Conservation (phyloP, 352 stramenopile species). For the Phytophthora foliorum region DNA sequence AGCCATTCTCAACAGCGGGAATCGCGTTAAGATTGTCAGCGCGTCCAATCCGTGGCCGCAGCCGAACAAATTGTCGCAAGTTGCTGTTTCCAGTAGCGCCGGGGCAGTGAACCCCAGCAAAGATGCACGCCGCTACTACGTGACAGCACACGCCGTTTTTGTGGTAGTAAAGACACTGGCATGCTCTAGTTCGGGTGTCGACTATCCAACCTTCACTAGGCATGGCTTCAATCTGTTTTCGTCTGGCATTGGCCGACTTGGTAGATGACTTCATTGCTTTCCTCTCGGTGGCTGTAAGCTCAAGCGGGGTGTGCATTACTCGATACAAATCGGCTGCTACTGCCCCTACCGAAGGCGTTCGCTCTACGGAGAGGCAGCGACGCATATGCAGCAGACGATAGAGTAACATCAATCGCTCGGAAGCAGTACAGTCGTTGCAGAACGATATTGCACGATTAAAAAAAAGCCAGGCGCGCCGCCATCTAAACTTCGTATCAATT, state of each 20-base stretch:
- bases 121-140: background rate
- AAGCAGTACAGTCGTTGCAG: background rate
- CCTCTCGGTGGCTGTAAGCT: background rate
- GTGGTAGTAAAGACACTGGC: background rate
- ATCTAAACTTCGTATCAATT: conserved; percentile 5
- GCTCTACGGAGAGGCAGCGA: background rate
- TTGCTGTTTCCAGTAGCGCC: background rate
- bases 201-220: conserved; percentile 3
- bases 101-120: background rate
- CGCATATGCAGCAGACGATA: conserved; percentile 1
- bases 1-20: too few species aligned
- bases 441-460: background rate
- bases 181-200: background rate
- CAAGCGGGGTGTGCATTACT: background rate
- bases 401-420: background rate
- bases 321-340: background rate
- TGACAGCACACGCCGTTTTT: conserved; percentile 9
- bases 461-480: conserved; percentile 2
- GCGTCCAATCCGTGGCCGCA: too few species aligned
- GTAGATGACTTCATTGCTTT: background rate
- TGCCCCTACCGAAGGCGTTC: background rate
- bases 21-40: too few species aligned
- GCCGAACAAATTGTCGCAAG: background rate
- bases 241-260: background rate
- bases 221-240: conserved; percentile 8